Base-by-base conservation (phyloP, 2,329 filamentous ascomycete species). In the Lecanicillium sp. region DNA sequence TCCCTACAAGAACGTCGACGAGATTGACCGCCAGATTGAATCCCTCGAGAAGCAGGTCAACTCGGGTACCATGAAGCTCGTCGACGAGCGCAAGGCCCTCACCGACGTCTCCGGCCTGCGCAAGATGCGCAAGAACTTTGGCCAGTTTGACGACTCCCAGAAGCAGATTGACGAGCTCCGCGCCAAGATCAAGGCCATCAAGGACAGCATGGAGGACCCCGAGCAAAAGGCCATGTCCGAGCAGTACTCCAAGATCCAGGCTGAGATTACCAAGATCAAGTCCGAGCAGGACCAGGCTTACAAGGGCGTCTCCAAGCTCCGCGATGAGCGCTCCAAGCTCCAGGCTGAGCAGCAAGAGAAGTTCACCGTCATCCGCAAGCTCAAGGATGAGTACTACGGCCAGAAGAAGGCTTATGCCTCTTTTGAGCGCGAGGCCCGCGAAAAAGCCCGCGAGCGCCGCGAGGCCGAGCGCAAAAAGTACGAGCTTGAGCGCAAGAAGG, bases 51-150 rank as follows among this genome's bases (percentile, higher is more conserved):
- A 82, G 63, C 77, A 90, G 59, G 88, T 96, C 51, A 85, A 94
- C 60, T 76, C 80, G 27, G 90, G 90, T 48, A 83, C 76, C 59
- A 89, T 98, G 83, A 94, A 89, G 68, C 71, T 98, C 37, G 92
- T 96, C 9, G 92, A 98, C 53, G 92, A 96, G 77, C 94, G 87
- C 73, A 96, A 95, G 75, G 81, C 86, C 8, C 73, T 96, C 15
- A 68, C 75, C 36, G 87, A 95, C 53, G 82, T 95, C 52, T 85
- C 83, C 35, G 82, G 68, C 59, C 69, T 96, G 49, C 82, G 84
- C 63, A 94, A 94, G 71, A 76, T 84, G 55, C 85, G 85, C 68
- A 96, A 95, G 78, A 83, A 79, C 64, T 95, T 98, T 60, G 78
- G 80, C 42, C 77, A 80, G 45, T 83, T 96, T 54, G 87, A 94